Evolutionary conservation across 257 asterid genomes (phyloP).

Genomic region (Euphrasia confusa): DNA sequence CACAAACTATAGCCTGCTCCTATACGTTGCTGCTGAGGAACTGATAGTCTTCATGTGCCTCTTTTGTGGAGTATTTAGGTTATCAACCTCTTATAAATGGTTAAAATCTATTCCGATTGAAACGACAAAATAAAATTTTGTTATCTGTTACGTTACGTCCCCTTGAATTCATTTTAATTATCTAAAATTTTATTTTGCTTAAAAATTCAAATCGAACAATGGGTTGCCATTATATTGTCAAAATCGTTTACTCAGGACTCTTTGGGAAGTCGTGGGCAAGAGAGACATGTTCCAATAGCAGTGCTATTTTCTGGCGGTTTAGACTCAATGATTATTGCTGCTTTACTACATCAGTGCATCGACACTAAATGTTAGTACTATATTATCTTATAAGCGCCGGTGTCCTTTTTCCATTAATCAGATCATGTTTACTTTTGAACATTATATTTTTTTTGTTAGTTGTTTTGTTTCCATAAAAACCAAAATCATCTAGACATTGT

Average conservation of each 20-base stretch:
- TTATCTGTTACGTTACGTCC: too few species aligned
- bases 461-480: neutral
- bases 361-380: conserved; percentile 60
- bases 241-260: conserved; percentile 35
- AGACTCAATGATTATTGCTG: conserved; percentile 95
- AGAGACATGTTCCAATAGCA: conserved; percentile 64
- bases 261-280: conserved; percentile 30
- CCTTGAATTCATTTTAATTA: neutral
- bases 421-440: neutral
- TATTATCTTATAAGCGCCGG: neutral
- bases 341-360: conserved; percentile 74
- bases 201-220: neutral
- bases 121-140: too few species aligned
- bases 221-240: neutral
- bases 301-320: conserved; percentile 96
- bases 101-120: too few species aligned
- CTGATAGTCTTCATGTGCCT: too few species aligned
- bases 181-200: neutral
- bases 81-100: too few species aligned
- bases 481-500: conserved; percentile 14
- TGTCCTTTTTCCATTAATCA: neutral
- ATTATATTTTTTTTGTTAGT: neutral
- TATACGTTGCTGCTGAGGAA: too few species aligned
- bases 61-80: too few species aligned
- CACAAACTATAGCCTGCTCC: too few species aligned